Conservation (phyloP, 306 rosid species). For the Vicia sativa region DNA sequence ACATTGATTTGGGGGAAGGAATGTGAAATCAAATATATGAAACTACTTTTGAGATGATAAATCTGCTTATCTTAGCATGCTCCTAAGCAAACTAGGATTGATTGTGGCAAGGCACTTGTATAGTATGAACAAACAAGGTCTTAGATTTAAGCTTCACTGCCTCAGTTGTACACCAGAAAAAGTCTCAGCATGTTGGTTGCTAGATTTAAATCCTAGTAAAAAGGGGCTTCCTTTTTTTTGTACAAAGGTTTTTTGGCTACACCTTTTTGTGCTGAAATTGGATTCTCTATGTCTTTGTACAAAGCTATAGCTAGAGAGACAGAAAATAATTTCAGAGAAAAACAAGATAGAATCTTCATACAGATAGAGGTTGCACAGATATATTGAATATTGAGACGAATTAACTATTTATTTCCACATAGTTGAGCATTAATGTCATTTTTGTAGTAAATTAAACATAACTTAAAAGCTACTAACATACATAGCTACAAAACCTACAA, state of each 20-base stretch:
- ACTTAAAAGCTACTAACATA: too few relatives aligned
- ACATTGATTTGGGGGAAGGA: conserved; percentile 26
- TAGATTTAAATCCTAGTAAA: background rate
- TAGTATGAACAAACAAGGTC: background rate
- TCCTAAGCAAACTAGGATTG: background rate
- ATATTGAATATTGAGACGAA: background rate
- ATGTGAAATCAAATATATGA: conserved; percentile 15
- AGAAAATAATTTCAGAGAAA: background rate
- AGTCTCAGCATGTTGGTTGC: background rate
- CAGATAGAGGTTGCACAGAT: background rate
- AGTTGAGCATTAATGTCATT: background rate
- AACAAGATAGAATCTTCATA: background rate
- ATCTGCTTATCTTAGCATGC: background rate
- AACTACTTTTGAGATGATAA: background rate
- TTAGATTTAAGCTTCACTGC: background rate
- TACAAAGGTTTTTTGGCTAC: background rate
- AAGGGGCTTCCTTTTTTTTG: background rate
- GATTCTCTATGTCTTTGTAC: background rate
- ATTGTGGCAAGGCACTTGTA: background rate
- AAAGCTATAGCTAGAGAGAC: background rate
- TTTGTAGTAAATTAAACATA: too few relatives aligned
- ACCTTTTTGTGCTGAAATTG: background rate
- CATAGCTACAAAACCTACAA: too few relatives aligned
- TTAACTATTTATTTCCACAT: background rate
- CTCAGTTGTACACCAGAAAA: background rate